Evolutionary conservation across 2,329 filamentous ascomycete species (phyloP).

Genomic region (Penicillium sp.): DNA sequence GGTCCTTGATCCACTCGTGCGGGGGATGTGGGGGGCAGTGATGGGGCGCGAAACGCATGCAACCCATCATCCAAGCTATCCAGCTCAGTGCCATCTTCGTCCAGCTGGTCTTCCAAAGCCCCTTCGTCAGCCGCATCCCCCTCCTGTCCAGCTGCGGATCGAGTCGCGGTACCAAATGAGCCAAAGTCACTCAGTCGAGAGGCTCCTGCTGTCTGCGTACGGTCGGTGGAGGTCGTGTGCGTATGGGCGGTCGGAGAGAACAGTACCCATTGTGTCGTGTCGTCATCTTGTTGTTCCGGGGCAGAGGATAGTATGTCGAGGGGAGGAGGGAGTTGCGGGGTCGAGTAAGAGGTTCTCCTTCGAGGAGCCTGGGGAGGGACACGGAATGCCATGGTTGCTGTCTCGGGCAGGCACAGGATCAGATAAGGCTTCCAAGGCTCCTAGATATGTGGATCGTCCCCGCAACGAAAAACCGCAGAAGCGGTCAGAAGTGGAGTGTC

Average conservation of each 20-base stretch:
- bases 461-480: constrained; percentile 16
- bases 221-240: constrained; percentile 64
- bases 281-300: constrained; percentile 55
- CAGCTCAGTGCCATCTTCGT: constrained; percentile 68
- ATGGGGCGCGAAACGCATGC: constrained; percentile 75
- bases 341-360: constrained; percentile 36
- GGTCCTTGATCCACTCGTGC: constrained; percentile 56
- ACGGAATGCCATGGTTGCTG: constrained; percentile 38
- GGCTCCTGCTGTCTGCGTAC: constrained; percentile 65
- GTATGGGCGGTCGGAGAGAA: constrained; percentile 80
- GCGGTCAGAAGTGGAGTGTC: constrained; percentile 10
- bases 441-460: constrained; percentile 22
- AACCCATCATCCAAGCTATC: constrained; percentile 93
- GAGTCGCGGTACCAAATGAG: constrained; percentile 69
- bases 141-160: constrained; percentile 48
- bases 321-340: constrained; percentile 25
- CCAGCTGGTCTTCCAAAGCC: constrained; percentile 60
- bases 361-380: constrained; percentile 37
- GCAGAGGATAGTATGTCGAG: constrained; percentile 29
- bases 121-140: constrained; percentile 43
- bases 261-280: constrained; percentile 92
- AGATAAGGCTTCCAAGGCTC: constrained; percentile 8
- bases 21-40: constrained; percentile 43
- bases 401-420: background rate
- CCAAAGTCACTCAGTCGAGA: constrained; percentile 79